Percentiles rank a stretch among this genome's conserved stretches.
These are phyloP conservation scores for Torulaspora franciscae DNA, from an alignment of 805 yeast genomes.

Conservation along the genomic window DNA sequence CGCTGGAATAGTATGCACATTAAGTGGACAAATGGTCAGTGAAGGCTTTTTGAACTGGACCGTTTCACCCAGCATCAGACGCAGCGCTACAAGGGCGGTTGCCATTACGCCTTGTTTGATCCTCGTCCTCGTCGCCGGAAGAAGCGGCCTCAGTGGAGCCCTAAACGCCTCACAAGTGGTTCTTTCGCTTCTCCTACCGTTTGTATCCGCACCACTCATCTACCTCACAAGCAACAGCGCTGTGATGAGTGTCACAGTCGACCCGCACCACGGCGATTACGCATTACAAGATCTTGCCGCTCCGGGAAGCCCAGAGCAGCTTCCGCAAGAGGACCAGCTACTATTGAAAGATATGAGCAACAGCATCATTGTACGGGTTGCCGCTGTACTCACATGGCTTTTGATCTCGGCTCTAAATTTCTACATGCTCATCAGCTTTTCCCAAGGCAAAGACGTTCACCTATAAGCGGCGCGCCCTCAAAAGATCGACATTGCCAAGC, in stretches of 20 bases:
- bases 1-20: slow-evolving; percentile 92
- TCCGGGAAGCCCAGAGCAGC: background rate
- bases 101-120: slow-evolving; percentile 84
- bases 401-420: slow-evolving; percentile 64
- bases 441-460: slow-evolving; percentile 42
- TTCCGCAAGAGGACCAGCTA: background rate
- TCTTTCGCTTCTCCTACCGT: slow-evolving; percentile 70
- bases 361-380: slow-evolving; percentile 43
- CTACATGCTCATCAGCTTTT: slow-evolving; percentile 50
- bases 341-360: slow-evolving; percentile 41
- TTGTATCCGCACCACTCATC: slow-evolving; percentile 82
- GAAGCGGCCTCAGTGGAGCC: slow-evolving; percentile 72
- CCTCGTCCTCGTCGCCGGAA: slow-evolving; percentile 68
- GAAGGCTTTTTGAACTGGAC: slow-evolving; percentile 86
- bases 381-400: slow-evolving; percentile 61
- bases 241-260: slow-evolving; percentile 56
- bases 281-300: slow-evolving; percentile 11
- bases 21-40: slow-evolving; percentile 91
- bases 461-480: slow-evolving; percentile 20
- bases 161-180: slow-evolving; percentile 85
- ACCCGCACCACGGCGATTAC: slow-evolving; percentile 8
- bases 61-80: slow-evolving; percentile 71
- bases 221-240: slow-evolving; percentile 68
- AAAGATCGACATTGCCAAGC: background rate
- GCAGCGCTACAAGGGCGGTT: slow-evolving; percentile 74